phyloP scores from a whole-genome alignment of 1,284 basidiomycete species.

The Irpex rosettiformis region DNA sequence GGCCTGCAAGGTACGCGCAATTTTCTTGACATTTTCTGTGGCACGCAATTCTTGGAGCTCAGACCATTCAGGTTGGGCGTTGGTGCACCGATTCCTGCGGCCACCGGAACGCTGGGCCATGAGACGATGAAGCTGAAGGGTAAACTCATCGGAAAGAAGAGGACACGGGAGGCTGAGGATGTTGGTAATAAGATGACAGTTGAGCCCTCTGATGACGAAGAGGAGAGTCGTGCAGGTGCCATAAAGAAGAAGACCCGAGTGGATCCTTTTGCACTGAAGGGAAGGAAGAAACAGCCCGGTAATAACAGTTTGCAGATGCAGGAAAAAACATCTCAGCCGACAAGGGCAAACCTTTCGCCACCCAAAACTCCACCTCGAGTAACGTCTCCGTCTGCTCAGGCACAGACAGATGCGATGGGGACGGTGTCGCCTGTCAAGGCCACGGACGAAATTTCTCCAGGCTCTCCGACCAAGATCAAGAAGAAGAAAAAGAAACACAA shows the following conservation, averaged over 20 bases:
- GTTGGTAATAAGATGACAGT: conserved; percentile 1
- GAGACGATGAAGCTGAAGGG: conserved; percentile 57
- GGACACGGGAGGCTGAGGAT: conserved; percentile 28
- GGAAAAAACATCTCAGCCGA: conserved; percentile 23
- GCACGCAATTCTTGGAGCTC: conserved; percentile 9
- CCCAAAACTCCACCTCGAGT: neutral
- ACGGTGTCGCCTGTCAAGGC: neutral
- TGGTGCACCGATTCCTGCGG: conserved; percentile 55
- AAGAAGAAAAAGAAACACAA: conserved; percentile 20
- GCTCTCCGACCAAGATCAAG: neutral
- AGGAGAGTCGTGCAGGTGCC: conserved; percentile 51
- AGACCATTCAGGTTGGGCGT: conserved; percentile 56
- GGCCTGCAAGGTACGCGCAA: conserved; percentile 58
- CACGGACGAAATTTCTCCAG: neutral
- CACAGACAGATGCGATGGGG: neutral
- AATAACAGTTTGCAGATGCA: neutral
- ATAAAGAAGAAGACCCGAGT: conserved; percentile 53
- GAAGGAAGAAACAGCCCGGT: conserved; percentile 17
- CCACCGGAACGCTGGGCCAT: conserved; percentile 33
- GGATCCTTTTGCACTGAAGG: conserved; percentile 49
- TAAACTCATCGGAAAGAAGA: conserved; percentile 51
- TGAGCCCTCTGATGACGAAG: conserved; percentile 41
- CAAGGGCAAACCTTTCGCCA: conserved; percentile 25
- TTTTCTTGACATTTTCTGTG: conserved; percentile 1
- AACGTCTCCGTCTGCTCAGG: neutral